Base-by-base conservation (phyloP, 2,329 filamentous ascomycete species). In the Fusarium lateritium region DNA sequence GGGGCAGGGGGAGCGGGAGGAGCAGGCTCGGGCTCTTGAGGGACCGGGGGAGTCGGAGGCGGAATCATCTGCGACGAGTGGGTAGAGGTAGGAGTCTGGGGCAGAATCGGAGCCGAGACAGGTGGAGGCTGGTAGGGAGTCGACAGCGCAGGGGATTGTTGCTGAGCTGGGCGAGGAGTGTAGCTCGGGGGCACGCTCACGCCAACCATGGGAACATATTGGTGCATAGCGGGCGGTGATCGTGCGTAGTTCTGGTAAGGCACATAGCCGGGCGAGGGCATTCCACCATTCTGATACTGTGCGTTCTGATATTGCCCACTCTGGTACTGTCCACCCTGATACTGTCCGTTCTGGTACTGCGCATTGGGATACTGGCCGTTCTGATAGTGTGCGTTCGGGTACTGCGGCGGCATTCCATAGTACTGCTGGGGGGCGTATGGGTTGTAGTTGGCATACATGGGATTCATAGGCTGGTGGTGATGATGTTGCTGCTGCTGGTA, bases 371-470 rank as follows among this genome's bases (percentile, higher is more conserved):
- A 74, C 61, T 73, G 71, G 26, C 46, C 54, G 39, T 49, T 64
- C 44, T 63, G 66, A 17, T 70, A 69, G 78, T 80, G 67, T 81
- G 52, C 53, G 24, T 64, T 60, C 34, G 70, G 70, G 44, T 91
- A 88, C 60, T 87, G 88, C 65, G 86, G 85, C 59, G 87, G 83
- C 79, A 89, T 85, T 65, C 84, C 86, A 74, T 86, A 88, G 70
- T 81, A 82, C 47, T 76, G 77, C 62, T 77, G 79, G 72, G 74
- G 80, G 73, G 73, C 78, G 75, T 89, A 89, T 8, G 83, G 80
- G 73, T 84, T 82, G 76, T 87, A 88, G 71, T 76, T 77, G 62
- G 81, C 79, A 75, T 88, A 88, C 79, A 88, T 83, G 59, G 80
- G 79, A 65, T 75, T 79, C 77, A 80, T 81, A 66, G 81, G 81